phyloP scores from a whole-genome alignment of 495 filamentous ascomycete species.

The Daldinia decipiens region DNA sequence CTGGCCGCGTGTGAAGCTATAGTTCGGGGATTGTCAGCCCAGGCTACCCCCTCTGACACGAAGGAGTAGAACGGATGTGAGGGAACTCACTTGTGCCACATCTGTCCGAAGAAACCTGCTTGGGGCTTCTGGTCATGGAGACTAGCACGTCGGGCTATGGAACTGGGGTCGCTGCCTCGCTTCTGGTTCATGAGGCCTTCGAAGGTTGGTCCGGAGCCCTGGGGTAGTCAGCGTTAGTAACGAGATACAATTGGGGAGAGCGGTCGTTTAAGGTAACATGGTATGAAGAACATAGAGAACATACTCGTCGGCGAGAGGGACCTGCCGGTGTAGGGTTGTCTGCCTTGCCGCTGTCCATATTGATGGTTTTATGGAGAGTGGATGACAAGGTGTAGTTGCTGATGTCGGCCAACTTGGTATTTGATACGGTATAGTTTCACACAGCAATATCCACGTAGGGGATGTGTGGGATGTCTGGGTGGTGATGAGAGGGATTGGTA shows the following conservation, averaged over 20 bases:
- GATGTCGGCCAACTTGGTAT: neutral
- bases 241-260: neutral
- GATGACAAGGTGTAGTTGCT: neutral
- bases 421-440: neutral
- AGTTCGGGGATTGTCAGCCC: neutral
- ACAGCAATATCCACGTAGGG: neutral
- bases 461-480: neutral
- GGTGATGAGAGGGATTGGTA: neutral
- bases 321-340: slow-evolving; percentile 11
- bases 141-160: slow-evolving; percentile 55
- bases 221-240: slow-evolving; percentile 5
- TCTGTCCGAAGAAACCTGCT: slow-evolving; percentile 55
- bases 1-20: slow-evolving; percentile 46
- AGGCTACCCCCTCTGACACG: neutral
- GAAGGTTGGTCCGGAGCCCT: slow-evolving; percentile 55
- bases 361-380: slow-evolving; percentile 7
- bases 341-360: slow-evolving; percentile 43
- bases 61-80: neutral
- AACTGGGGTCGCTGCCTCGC: slow-evolving; percentile 52
- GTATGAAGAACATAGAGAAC: neutral
- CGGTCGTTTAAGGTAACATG: no score
- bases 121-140: slow-evolving; percentile 57
- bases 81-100: slow-evolving; percentile 57
- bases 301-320: slow-evolving; percentile 44
- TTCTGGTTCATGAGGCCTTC: slow-evolving; percentile 57